These are phyloP conservation scores for Phytopythium kandeliae DNA, from an alignment of 352 stramenopile species.

Conservation along the genomic window DNA sequence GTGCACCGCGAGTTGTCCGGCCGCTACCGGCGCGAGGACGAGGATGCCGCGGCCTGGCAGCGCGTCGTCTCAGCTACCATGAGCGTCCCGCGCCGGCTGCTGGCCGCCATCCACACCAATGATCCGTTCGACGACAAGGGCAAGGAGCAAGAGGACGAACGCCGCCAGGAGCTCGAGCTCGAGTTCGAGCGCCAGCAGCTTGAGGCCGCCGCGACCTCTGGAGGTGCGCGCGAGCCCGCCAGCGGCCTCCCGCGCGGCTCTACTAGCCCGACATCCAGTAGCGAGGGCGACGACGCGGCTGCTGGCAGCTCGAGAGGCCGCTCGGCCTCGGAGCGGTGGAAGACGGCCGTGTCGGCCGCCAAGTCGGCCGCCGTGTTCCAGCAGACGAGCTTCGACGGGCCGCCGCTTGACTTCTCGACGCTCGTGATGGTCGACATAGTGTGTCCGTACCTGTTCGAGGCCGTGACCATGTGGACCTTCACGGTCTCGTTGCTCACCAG, in stretches of 20 bases:
- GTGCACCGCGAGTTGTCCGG: conserved; percentile 45
- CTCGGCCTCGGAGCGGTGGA: conserved; percentile 48
- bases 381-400: conserved; percentile 74
- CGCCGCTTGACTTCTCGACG: conserved; percentile 77
- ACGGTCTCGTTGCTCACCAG: conserved; percentile 46
- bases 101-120: conserved; percentile 40
- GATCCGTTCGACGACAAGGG: conserved; percentile 74
- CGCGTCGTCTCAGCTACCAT: conserved; percentile 35
- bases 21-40: conserved; percentile 43
- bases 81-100: conserved; percentile 27
- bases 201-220: conserved; percentile 15
- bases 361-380: conserved; percentile 69
- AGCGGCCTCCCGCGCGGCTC: background rate
- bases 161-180: conserved; percentile 54
- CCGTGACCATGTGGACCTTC: conserved; percentile 71
- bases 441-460: conserved; percentile 75
- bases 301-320: conserved; percentile 8
- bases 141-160: conserved; percentile 71
- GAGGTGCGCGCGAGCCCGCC: too few relatives aligned
- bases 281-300: conserved; percentile 8
- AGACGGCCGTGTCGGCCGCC: conserved; percentile 60
- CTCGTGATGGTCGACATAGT: conserved; percentile 82
- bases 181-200: conserved; percentile 50
- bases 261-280: conserved; percentile 19
- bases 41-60: conserved; percentile 60